A percentile compares a stretch with the other conserved stretches of the same genome.
phyloP scores from a whole-genome alignment of 176 grass and related monocot genomes.

The Hordeum marinum region DNA sequence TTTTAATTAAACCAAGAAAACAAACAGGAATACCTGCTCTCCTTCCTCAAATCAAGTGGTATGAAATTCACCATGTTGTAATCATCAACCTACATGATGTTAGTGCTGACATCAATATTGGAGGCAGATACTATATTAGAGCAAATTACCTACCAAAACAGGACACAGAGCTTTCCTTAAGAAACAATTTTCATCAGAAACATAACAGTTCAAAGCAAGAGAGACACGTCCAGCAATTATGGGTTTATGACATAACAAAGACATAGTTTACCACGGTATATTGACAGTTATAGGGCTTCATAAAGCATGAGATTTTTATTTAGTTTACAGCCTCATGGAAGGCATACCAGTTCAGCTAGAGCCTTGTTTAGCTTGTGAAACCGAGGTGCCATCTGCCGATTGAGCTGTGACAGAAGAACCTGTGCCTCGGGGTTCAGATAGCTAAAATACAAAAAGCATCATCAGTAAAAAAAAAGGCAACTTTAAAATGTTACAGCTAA shows the following conservation, averaged over 20 bases:
- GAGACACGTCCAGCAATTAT: background rate
- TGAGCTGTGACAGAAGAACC: slow-evolving; percentile 82
- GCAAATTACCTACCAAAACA: background rate
- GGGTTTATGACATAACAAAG: background rate
- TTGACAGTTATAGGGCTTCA: background rate
- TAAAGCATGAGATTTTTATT: background rate
- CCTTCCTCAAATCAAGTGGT: slow-evolving; percentile 75
- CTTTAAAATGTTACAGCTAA: background rate
- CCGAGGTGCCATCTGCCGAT: slow-evolving; percentile 82
- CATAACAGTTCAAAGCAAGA: background rate
- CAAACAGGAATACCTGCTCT: slow-evolving; percentile 59
- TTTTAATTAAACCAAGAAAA: background rate
- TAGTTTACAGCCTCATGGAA: background rate
- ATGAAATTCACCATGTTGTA: slow-evolving; percentile 93
- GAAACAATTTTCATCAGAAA: background rate
- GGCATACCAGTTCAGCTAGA: slow-evolving; percentile 76
- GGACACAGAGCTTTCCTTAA: background rate
- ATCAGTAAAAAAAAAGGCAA: background rate
- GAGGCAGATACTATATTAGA: background rate
- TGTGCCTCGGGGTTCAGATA: slow-evolving; percentile 82
- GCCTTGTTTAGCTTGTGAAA: slow-evolving; percentile 89
- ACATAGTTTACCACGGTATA: background rate
- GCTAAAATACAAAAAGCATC: slow-evolving; percentile 33
- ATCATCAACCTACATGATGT: slow-evolving; percentile 70
- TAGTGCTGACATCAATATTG: slow-evolving; percentile 22